Base-by-base conservation (phyloP, 73 alveolate genomes). In the Paramecium primaurelia region DNA sequence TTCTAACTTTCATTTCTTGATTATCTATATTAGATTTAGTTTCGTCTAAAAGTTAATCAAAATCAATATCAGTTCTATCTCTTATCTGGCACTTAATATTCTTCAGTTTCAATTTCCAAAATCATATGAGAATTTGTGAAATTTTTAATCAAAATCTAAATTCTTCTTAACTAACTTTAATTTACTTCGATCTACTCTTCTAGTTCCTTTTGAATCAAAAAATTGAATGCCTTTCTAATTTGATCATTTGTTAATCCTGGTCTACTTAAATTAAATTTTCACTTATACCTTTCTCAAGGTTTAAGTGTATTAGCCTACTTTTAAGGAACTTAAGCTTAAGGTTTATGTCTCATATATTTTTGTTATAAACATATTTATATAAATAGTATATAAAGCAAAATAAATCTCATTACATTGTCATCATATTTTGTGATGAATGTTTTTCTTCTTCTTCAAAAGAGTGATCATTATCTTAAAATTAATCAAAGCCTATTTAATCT, bases 221-320 rank as follows among this genome's bases (percentile, higher is more conserved):
- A 98, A 93, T 98, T 98, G 98, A 98, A 98, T 45, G 99, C 99
- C 77, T 98, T 99, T 54, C 99, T 94, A 84, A 98, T 97, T 77
- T 98, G 93, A 85, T 96, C 98, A 73, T 96, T 97, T 5, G 99
- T 96, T 77, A 96, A 85, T 51, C 99, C 99, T 28, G 98, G 97
- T 83, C 95, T 94, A 86, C 91, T 58, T 38, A 2, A 2, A 20
- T 44, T 26, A 40, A 8, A 38, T 38, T 34, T 16, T 34, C 9
- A 42, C 42, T n/a, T 10, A 36, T 18, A 77, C 89, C 89, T 77
- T 5, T 77, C 89, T 22, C 2, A 12, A 16, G 64, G 44, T 38
- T 77, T 77, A 20, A 25, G 25, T 22, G 26, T 32, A n/a, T 18
- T 22, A 1, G 18, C 34, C 16, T 71, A 9, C 89, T 44, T 44